A percentile compares a stretch with the other conserved stretches of the same genome.
Evolutionary conservation across 441 rosid species (phyloP).

Genomic region (Biscutella laevigata): DNA sequence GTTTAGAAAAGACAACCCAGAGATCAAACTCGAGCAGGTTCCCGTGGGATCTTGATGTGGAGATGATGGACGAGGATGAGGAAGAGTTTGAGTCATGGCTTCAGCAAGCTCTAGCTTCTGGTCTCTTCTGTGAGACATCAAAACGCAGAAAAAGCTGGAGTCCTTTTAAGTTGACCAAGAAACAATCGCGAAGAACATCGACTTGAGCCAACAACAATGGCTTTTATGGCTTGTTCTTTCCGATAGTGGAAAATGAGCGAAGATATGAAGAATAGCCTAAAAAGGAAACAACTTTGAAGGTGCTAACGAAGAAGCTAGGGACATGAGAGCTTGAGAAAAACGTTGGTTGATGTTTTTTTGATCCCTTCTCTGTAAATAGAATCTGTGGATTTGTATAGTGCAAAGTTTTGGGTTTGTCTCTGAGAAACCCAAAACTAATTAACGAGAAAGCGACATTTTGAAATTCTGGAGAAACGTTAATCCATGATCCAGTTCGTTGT

Average conservation of each 20-base stretch:
- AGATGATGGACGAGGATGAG: slow-evolving; percentile 88
- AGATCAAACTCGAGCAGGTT: slow-evolving; percentile 76
- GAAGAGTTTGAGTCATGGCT: slow-evolving; percentile 92
- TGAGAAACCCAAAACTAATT: slow-evolving; percentile 14
- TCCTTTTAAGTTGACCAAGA: slow-evolving; percentile 80
- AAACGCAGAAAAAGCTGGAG: slow-evolving; percentile 95
- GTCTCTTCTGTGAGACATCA: slow-evolving; percentile 83
- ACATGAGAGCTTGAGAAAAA: slow-evolving; percentile 9
- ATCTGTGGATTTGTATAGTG: background rate
- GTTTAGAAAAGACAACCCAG: slow-evolving; percentile 66
- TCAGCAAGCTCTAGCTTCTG: slow-evolving; percentile 87
- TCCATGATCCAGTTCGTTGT: background rate
- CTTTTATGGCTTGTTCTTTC: background rate
- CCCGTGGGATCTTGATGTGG: slow-evolving; percentile 92
- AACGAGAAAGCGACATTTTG: background rate
- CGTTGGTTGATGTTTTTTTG: background rate
- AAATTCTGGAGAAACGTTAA: background rate
- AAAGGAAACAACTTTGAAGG: background rate
- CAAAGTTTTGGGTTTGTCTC: slow-evolving; percentile 1
- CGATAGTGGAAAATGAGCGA: background rate
- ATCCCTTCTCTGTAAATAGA: slow-evolving; percentile 17
- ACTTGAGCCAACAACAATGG: slow-evolving; percentile 31
- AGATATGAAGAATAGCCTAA: background rate
- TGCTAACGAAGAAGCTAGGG: background rate
- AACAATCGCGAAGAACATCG: slow-evolving; percentile 86